Percentiles rank a stretch among this genome's conserved stretches.
These are phyloP conservation scores for Sarocladium kiliense DNA, from an alignment of 2,329 filamentous ascomycete genomes.

Conservation along the genomic window DNA sequence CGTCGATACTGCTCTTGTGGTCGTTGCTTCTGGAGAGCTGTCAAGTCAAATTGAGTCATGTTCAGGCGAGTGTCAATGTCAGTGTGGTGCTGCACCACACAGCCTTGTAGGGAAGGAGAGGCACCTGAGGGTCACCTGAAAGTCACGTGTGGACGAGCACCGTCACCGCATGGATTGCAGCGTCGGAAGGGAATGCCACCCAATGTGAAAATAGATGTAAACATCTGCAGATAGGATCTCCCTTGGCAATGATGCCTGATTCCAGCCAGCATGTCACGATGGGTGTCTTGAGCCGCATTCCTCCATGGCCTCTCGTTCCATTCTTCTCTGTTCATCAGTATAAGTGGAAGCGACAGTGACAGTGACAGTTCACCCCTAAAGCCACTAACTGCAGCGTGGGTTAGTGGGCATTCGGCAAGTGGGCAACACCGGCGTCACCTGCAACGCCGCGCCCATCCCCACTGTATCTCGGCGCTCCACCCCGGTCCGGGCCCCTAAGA, in stretches of 20 bases:
- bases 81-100: too few species aligned
- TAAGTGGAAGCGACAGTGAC: too few species aligned
- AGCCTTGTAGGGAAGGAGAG: too few species aligned
- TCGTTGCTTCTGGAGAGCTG: neutral
- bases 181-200: neutral
- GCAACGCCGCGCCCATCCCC: neutral
- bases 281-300: neutral
- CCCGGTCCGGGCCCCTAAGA: neutral
- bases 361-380: too few species aligned
- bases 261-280: neutral
- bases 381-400: too few species aligned
- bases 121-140: too few species aligned
- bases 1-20: neutral
- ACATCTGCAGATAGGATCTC: neutral
- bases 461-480: neutral
- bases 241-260: neutral
- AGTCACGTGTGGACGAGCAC: too few species aligned
- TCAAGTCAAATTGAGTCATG: neutral
- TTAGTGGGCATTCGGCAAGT: neutral
- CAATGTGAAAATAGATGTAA: neutral
- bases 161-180: too few species aligned
- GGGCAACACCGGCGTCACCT: constrained; percentile 4
- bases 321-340: too few species aligned
- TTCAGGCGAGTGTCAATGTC: neutral
- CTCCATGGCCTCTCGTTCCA: neutral